Percentiles rank a stretch among this genome's conserved stretches.
phyloP scores from a whole-genome alignment of 805 yeast species.

The Saccharomycopsis fodiens region DNA sequence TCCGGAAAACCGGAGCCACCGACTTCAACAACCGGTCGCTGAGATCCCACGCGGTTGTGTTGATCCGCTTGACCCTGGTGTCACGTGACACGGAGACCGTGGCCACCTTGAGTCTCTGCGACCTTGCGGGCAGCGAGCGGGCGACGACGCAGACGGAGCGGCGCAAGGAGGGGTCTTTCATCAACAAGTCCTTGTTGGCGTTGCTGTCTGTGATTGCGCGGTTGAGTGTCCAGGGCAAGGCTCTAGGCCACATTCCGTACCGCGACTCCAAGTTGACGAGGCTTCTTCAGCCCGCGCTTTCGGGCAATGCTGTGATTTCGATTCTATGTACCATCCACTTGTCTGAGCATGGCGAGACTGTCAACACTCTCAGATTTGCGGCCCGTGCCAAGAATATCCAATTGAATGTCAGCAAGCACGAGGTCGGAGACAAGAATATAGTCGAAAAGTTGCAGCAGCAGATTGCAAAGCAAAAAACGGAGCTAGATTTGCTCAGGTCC shows the following conservation, averaged over 20 bases:
- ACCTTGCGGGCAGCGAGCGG: slow-evolving; percentile 93
- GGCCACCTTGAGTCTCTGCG: slow-evolving; percentile 78
- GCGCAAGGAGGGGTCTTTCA: slow-evolving; percentile 88
- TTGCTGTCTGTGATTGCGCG: slow-evolving; percentile 89
- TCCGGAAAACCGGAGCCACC: slow-evolving; percentile 78
- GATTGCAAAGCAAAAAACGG: slow-evolving; percentile 52
- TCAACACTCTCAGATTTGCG: slow-evolving; percentile 85
- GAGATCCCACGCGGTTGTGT: slow-evolving; percentile 85
- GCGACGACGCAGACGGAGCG: slow-evolving; percentile 61
- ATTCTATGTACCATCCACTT: slow-evolving; percentile 83
- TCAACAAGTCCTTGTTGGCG: slow-evolving; percentile 85
- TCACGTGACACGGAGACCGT: slow-evolving; percentile 33
- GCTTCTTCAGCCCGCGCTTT: slow-evolving; percentile 81
- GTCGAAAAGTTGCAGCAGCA: slow-evolving; percentile 52
- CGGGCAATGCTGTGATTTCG: slow-evolving; percentile 78
- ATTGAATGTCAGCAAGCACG: slow-evolving; percentile 54
- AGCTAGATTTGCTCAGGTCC: slow-evolving; percentile 35
- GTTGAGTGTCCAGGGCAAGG: slow-evolving; percentile 37
- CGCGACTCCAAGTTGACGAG: slow-evolving; percentile 91
- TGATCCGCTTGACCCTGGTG: slow-evolving; percentile 47
- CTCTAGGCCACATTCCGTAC: slow-evolving; percentile 71
- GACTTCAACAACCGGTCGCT: slow-evolving; percentile 85
- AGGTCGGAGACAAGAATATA: slow-evolving; percentile 26
- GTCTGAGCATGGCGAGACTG: slow-evolving; percentile 64
- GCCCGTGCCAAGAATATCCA: slow-evolving; percentile 85